A percentile compares a stretch with the other conserved stretches of the same genome.
These are phyloP conservation scores for Nymphaea colorata DNA, from an alignment of 164 flowering plant species.

Conservation along the genomic window DNA sequence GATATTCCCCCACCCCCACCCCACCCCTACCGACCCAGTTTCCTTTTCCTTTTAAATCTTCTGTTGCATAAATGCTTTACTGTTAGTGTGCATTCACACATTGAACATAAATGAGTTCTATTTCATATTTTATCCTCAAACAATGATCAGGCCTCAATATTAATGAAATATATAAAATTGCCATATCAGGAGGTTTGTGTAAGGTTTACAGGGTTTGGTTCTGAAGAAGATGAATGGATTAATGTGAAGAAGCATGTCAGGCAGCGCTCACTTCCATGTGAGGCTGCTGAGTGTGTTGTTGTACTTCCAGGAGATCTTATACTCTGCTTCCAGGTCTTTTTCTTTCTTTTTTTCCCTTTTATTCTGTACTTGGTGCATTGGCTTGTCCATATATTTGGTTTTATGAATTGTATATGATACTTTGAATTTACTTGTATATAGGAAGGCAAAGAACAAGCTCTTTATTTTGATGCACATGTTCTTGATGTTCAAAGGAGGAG, in stretches of 20 bases:
- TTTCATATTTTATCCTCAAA: neutral
- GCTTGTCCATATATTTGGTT: neutral
- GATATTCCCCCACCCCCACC: neutral
- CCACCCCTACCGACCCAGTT: neutral
- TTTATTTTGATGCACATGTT: conserved; percentile 95
- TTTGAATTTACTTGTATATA: conserved; percentile 12
- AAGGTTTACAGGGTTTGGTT: conserved; percentile 86
- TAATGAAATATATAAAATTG: no score
- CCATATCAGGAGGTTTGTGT: conserved; percentile 77
- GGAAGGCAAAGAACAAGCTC: conserved; percentile 99
- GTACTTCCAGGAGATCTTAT: conserved; percentile 93
- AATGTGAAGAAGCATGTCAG: conserved; percentile 68
- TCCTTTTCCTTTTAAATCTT: neutral
- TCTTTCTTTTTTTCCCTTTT: neutral
- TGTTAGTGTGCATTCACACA: neutral
- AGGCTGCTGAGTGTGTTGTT: conserved; percentile 91
- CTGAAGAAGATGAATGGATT: conserved; percentile 98
- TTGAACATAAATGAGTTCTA: neutral
- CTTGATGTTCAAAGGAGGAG: conserved; percentile 92
- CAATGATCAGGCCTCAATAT: no score
- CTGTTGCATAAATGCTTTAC: neutral
- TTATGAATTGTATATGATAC: neutral
- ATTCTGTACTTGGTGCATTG: neutral
- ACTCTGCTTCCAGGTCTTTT: conserved; percentile 84
- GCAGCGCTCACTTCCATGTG: conserved; percentile 96